Base-by-base conservation (phyloP, 352 stramenopile genomes). In the Pythium chondricola region DNA sequence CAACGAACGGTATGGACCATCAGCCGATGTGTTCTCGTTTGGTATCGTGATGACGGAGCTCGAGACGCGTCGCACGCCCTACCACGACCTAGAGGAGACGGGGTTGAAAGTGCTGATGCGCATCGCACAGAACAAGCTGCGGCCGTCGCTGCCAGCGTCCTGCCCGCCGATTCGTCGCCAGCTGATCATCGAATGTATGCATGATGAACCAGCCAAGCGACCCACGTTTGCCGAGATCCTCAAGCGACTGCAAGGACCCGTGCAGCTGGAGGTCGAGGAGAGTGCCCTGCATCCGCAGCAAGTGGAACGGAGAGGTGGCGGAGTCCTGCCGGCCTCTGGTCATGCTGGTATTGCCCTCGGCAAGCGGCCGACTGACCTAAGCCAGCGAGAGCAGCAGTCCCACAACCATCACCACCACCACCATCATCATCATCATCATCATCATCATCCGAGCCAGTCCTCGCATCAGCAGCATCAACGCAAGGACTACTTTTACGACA, bases 1-100 rank as follows among this genome's bases (percentile, higher is more conserved):
- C 17, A 92, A 83, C 38, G 83, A 95, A 45, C 69, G 71, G 2
- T 95, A 95, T 52, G 82, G 79, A 1, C 71, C 78, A 1, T 69
- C 71, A 7, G 83, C 83, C 18, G 83, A 95, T 36, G 71, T 95
- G n/a, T 95, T 89, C 53, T 95, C 83, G 30, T 95, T 95, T 31
- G 83, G 81, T 17, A 95, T 95, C 33, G 82, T 95, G 43, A 65
- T 95, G 16, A 95, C 83, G 0, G 81, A 93, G 45, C 74, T 95
- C 18, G 81, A 95, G 52, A 88, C 83, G 4, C 76, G 82, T 22
- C 67, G 76, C 24, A 93, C 79, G 41, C 83, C 83, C 33, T 95
- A 95, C 46, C 67, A 93, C 43, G 83, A 95, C 29, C 63, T 74
- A 20, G 65, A 74, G 3, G 71, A 85, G 45, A 88, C 67, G 9